Evolutionary conservation across 352 stramenopile genomes (phyloP), one percentile per base, ranked within the genome.

Genomic region (Phytophthora pisi): DNA sequence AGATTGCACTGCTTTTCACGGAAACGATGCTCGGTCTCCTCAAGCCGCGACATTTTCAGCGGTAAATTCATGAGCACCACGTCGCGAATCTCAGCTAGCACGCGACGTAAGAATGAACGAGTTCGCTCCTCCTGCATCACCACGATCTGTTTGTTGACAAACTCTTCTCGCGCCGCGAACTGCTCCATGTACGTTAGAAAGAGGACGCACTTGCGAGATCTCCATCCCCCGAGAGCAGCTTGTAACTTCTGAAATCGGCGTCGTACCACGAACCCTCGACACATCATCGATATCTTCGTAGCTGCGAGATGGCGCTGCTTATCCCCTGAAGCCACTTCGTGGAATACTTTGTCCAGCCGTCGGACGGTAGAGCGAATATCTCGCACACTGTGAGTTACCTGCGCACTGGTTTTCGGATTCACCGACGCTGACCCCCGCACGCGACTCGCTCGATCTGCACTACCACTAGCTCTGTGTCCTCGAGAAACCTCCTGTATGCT

Each of bases 281-380:
- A 74, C 28, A 89, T 66, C 64, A 83, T 84, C 8, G 80, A 64
- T 46, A 94, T 84, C 61, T 81, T 81, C 10, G 86, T 92, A 36
- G 86, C 86, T 5, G 86, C 81, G 13, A 90, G 57, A 31, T 92
- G 82, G 3, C 84, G 82, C 55, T 91, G 85, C 68, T 89, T 92
- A 58, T 91, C 86, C 7, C 78, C 82, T 9, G 86, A 85, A 4
- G 84, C 85, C 4, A 91, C 82, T 56, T 92, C 86, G 51, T 89
- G 84, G 59, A 92, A 94, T 10, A 92, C 86, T 43, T 85, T 85
- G 46, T 94, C 86, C 7, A 92, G 74, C 2, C 86, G 67, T 2
- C 82, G 81, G 7, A 91, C 72, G 0, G 81, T 90, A 18, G 86
- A 87, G 31, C 84, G 82, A 4, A 94, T 63, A 26, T 88, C 81